Conservation (phyloP, 495 filamentous ascomycete genomes). For the Hypomontagnella submonticulosa region DNA sequence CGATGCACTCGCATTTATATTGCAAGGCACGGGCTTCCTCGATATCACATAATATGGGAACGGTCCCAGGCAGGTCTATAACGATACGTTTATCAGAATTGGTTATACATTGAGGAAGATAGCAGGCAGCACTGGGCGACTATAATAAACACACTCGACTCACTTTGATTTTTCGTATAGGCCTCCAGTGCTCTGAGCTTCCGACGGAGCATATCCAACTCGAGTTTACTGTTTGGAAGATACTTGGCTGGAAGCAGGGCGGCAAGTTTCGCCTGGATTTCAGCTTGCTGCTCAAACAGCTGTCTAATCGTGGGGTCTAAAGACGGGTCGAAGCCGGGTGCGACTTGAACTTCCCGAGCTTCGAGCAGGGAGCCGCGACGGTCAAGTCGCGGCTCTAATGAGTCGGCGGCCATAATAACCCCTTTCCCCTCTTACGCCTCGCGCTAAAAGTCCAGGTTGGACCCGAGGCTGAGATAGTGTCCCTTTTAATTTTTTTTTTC, state of each 20-base stretch:
- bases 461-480: slow-evolving; percentile 14
- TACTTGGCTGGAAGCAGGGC: slow-evolving; percentile 57
- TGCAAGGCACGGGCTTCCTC: slow-evolving; percentile 61
- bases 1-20: slow-evolving; percentile 63
- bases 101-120: slow-evolving; percentile 6
- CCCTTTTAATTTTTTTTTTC: slow-evolving; percentile 10
- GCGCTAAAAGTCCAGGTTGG: slow-evolving; percentile 36
- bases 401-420: slow-evolving; percentile 43
- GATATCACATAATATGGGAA: slow-evolving; percentile 58
- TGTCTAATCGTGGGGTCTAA: slow-evolving; percentile 59
- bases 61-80: slow-evolving; percentile 56
- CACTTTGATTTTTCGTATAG: slow-evolving; percentile 58
- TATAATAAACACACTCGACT: slow-evolving; percentile 42
- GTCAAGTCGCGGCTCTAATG: slow-evolving; percentile 47
- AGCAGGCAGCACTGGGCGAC: slow-evolving; percentile 12
- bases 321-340: slow-evolving; percentile 51
- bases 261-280: slow-evolving; percentile 61
- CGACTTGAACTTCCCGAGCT: slow-evolving; percentile 44
- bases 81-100: slow-evolving; percentile 50
- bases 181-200: slow-evolving; percentile 57
- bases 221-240: slow-evolving; percentile 56
- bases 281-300: slow-evolving; percentile 60
- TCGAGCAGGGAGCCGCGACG: slow-evolving; percentile 48
- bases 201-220: slow-evolving; percentile 60
- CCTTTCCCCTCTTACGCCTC: slow-evolving; percentile 32